Evolutionary conservation across 345 rosid species (phyloP).

Genomic region (Durio zibethinus): DNA sequence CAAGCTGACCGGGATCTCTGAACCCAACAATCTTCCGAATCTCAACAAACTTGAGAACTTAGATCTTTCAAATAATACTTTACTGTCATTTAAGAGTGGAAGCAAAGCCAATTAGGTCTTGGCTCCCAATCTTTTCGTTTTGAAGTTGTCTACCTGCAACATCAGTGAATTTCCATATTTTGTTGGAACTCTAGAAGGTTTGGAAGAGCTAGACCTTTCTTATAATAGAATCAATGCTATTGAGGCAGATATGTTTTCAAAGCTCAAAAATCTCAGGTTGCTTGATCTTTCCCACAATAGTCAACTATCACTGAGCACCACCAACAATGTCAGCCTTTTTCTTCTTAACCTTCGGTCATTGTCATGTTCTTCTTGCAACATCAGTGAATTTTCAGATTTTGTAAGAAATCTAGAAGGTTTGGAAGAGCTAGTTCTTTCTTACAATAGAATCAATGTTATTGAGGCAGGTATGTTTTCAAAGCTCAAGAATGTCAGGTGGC

Average conservation of each 20-base stretch:
- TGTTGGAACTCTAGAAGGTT: not conserved
- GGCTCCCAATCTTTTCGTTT: too few relatives aligned
- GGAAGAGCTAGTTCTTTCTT: not conserved
- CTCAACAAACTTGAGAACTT: not conserved
- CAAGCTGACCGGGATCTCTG: not conserved
- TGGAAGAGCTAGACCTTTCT: not conserved
- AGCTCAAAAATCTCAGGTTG: too few relatives aligned
- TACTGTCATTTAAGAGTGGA: not conserved
- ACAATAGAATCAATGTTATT: not conserved
- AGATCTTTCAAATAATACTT: not conserved
- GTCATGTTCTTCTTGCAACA: not conserved
- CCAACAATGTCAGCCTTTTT: too few relatives aligned
- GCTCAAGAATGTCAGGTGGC: not conserved
- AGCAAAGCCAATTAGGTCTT: not conserved
- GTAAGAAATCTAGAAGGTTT: not conserved
- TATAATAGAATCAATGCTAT: too few relatives aligned
- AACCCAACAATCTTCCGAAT: not conserved
- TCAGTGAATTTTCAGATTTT: not conserved
- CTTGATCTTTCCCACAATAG: too few relatives aligned
- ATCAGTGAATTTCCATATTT: not conserved
- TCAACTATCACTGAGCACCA: too few relatives aligned
- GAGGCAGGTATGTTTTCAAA: not conserved
- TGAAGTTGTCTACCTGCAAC: not conserved
- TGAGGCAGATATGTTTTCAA: too few relatives aligned
- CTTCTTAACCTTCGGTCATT: too few relatives aligned